Evolutionary conservation across 2,329 filamentous ascomycete genomes (phyloP).

Genomic region (Epichloe festucae): DNA sequence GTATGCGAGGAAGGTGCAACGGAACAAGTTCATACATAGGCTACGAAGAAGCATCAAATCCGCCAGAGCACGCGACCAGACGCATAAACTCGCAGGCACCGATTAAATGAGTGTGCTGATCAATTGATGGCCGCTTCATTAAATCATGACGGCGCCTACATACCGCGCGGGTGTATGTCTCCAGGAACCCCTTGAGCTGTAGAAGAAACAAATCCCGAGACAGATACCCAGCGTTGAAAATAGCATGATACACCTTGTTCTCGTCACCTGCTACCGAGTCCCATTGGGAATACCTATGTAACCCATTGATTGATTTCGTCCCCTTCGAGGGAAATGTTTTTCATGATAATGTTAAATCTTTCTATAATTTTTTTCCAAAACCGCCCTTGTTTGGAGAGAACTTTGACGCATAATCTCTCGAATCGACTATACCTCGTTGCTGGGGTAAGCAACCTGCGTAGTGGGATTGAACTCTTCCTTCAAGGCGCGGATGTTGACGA

Average conservation of each 20-base stretch:
- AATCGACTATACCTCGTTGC: conserved; percentile 45
- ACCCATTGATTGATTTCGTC: neutral
- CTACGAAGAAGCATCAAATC: too few species aligned
- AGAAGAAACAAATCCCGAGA: neutral
- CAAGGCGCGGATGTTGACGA: conserved; percentile 53
- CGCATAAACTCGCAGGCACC: too few species aligned
- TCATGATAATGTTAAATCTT: neutral
- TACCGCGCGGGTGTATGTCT: neutral
- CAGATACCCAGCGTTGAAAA: neutral
- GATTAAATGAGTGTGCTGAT: neutral
- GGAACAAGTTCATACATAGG: too few species aligned
- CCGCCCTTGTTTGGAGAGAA: neutral
- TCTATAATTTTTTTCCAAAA: neutral
- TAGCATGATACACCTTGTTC: neutral
- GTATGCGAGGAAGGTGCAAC: too few species aligned
- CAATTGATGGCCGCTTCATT: neutral
- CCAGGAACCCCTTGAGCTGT: neutral
- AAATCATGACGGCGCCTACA: neutral
- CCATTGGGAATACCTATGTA: too few species aligned
- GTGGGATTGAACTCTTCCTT: conserved; percentile 64
- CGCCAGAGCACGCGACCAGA: too few species aligned
- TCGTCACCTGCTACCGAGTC: too few species aligned
- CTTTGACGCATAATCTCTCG: neutral
- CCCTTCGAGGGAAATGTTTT: neutral
- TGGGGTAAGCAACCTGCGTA: conserved; percentile 53